Percentiles rank a stretch among this genome's conserved stretches.
These are phyloP conservation scores for Aspergillus japonicus DNA, from an alignment of 2,329 filamentous ascomycete genomes.

Conservation along the genomic window DNA sequence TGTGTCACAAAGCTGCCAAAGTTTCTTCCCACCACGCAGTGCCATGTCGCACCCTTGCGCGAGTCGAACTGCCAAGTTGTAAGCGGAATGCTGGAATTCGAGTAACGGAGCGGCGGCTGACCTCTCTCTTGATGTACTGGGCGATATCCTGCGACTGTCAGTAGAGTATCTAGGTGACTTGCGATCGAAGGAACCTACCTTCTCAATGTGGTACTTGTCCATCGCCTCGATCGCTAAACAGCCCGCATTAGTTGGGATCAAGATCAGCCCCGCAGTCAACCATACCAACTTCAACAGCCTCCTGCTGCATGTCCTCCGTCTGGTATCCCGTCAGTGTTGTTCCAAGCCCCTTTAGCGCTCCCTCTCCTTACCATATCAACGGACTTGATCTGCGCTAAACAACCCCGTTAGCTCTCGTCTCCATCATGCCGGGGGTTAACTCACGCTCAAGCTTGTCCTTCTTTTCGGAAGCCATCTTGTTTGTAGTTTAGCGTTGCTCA, in stretches of 20 bases:
- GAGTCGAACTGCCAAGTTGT: constrained; percentile 74
- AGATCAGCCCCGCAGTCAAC: neutral
- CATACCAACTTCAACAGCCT: constrained; percentile 93
- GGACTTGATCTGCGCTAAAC: constrained; percentile 91
- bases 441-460: constrained; percentile 76
- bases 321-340: constrained; percentile 42
- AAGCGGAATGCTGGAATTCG: constrained; percentile 24
- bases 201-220: constrained; percentile 70
- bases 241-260: constrained; percentile 26
- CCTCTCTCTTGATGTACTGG: constrained; percentile 91
- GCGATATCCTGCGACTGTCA: constrained; percentile 72
- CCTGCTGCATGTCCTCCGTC: constrained; percentile 96
- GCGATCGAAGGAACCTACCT: constrained; percentile 47
- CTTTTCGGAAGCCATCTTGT: constrained; percentile 50
- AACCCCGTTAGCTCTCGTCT: constrained; percentile 17
- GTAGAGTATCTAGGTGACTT: neutral
- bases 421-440: constrained; percentile 17
- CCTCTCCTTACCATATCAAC: constrained; percentile 81
- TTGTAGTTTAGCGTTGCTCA: neutral
- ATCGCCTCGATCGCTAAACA: constrained; percentile 66
- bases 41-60: constrained; percentile 96
- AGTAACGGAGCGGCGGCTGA: constrained; percentile 43
- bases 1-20: constrained; percentile 99
- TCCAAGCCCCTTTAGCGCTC: constrained; percentile 10
- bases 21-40: constrained; percentile 97